Evolutionary conservation across 345 rosid species (phyloP).

Genomic region (Arabidopsis suecica): DNA sequence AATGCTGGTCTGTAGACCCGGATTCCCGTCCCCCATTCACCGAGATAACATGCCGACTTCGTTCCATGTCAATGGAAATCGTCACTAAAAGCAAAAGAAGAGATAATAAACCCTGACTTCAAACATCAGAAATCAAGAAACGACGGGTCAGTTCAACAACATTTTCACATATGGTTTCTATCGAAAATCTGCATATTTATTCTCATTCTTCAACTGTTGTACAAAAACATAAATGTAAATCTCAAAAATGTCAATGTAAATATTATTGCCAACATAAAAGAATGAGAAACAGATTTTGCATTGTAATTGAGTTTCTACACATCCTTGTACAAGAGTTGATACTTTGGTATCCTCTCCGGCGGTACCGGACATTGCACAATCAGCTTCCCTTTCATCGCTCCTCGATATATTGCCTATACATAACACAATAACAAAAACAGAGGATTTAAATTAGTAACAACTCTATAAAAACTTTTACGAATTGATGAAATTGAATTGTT

Average conservation of each 20-base stretch:
- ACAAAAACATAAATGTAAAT: slow-evolving; percentile 6
- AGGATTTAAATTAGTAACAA: neutral
- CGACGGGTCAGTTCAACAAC: neutral
- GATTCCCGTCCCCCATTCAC: slow-evolving; percentile 66
- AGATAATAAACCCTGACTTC: slow-evolving; percentile 41
- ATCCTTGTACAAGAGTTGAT: slow-evolving; percentile 77
- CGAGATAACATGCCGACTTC: slow-evolving; percentile 57
- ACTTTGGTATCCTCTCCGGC: slow-evolving; percentile 77
- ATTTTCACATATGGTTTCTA: neutral
- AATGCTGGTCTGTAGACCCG: slow-evolving; percentile 71
- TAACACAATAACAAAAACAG: neutral
- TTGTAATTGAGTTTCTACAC: slow-evolving; percentile 40
- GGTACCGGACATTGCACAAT: slow-evolving; percentile 84
- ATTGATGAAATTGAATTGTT: neutral
- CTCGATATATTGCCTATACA: slow-evolving; percentile 79
- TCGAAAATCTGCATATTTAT: neutral
- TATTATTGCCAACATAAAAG: slow-evolving; percentile 12
- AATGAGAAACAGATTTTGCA: slow-evolving; percentile 30
- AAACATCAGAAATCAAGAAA: neutral
- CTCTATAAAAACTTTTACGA: too few relatives aligned
- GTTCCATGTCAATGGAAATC: slow-evolving; percentile 52
- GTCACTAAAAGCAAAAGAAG: slow-evolving; percentile 45
- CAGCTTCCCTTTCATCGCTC: slow-evolving; percentile 96
- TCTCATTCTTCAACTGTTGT: slow-evolving; percentile 28
- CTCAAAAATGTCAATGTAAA: slow-evolving; percentile 10